phyloP scores from a whole-genome alignment of 116 monocot species.

The Phalaenopsis hybrid region DNA sequence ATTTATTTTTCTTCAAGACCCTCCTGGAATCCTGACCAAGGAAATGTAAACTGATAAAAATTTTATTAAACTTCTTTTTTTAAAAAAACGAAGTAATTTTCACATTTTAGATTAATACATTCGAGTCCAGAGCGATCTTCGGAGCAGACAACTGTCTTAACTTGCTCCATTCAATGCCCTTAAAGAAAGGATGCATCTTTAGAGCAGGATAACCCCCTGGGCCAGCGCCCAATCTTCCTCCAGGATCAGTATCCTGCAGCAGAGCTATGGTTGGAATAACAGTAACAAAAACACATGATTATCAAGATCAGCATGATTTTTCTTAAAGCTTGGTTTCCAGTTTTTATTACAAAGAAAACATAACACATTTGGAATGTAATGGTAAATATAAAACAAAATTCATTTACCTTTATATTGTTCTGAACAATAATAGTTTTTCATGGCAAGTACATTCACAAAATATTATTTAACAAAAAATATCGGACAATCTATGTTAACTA shows the following conservation, averaged over 20 bases:
- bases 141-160: slow-evolving; percentile 45
- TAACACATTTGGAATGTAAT: too few species aligned
- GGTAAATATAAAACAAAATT: too few species aligned
- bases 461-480: too few species aligned
- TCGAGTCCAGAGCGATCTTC: slow-evolving; percentile 49
- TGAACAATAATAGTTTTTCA: too few species aligned
- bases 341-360: neutral
- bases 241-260: slow-evolving; percentile 81
- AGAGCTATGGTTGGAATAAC: neutral
- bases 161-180: slow-evolving; percentile 79
- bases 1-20: slow-evolving; percentile 9
- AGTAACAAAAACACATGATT: neutral
- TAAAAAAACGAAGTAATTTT: neutral
- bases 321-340: neutral
- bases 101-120: slow-evolving; percentile 30
- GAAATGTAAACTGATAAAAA: neutral
- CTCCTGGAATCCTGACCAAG: slow-evolving; percentile 21
- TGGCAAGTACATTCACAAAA: too few species aligned
- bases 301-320: neutral
- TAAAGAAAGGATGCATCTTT: slow-evolving; percentile 94
- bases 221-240: slow-evolving; percentile 71
- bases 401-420: too few species aligned
- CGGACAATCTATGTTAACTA: too few species aligned
- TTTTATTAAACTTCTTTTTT: neutral
- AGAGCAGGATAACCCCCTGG: slow-evolving; percentile 75